Evolutionary conservation across 2,329 filamentous ascomycete species (phyloP), one percentile per base, ranked within the genome.

Genomic region (Epicoccum nigrum): DNA sequence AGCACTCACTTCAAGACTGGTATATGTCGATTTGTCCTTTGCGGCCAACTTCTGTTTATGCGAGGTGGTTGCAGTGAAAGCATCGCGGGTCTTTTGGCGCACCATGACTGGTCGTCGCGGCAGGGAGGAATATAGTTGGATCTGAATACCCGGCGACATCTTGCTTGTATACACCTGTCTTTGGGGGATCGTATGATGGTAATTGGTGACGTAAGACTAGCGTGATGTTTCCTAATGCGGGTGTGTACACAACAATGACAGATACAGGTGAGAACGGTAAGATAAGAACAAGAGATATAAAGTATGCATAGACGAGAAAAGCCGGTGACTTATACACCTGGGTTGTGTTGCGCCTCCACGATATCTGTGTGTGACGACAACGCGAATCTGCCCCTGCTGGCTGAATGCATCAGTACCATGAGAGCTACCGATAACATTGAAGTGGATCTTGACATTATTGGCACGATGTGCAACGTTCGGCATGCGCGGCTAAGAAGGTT

Each of bases 21-120:
- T 55, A 11, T 31, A 51, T n/a, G 53, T 55, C 11, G 19, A 43
- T 45, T 19, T 55, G 17, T 62, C 48, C 34, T 55, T 30, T n/a
- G 55, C 55, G 30, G 57, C 58, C 25, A 58, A 49, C 35, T 60
- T 43, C 21, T 62, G 59, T 20, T 64, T 59, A 7, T 60, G 50
- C 8, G 68, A 64, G 20, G 62, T 56, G 28, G 55, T 45, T 20
- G 65, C 68, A 32, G 61, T 57, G 34, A 70, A 71, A 12, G 59
- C 49, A 52, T 68, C 45, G 34, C 60, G 60, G 2, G 63, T 67
- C n/a, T 41, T 55, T 45, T 59, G 51, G 23, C 64, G 60, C 7
- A 41, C 51, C 55, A 64, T 50, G 21, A 50, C 42, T 27, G 57
- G 60, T n/a, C 54, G 58, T 42, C 43, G 34, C 20, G 23, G 35